A percentile compares a stretch with the other conserved stretches of the same genome.
phyloP scores from a whole-genome alignment of 1,284 basidiomycete species.

The Naganishia cerealis region DNA sequence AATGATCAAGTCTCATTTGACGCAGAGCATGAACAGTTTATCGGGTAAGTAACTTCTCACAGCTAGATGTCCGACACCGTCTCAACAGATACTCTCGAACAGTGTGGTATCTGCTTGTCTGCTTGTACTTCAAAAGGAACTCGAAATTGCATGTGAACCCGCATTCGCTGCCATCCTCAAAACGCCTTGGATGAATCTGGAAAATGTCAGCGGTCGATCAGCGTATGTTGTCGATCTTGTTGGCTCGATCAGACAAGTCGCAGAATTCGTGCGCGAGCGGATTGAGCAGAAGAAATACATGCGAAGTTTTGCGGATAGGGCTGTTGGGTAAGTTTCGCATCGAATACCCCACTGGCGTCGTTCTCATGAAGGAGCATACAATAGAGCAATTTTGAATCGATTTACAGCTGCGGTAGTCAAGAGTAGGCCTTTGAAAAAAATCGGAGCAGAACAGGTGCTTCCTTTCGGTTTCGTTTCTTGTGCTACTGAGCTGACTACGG shows the following conservation, averaged over 20 bases:
- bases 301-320: slow-evolving; percentile 87
- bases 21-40: slow-evolving; percentile 80
- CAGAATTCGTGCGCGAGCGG: slow-evolving; percentile 49
- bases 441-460: slow-evolving; percentile 86
- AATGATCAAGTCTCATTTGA: slow-evolving; percentile 79
- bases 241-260: slow-evolving; percentile 79
- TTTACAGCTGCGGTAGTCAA: slow-evolving; percentile 84
- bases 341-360: not conserved
- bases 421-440: slow-evolving; percentile 81
- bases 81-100: not conserved
- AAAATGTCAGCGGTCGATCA: slow-evolving; percentile 81
- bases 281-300: slow-evolving; percentile 91
- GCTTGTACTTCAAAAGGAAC: slow-evolving; percentile 71
- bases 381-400: slow-evolving; percentile 73
- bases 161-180: slow-evolving; percentile 72
- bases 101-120: slow-evolving; percentile 82
- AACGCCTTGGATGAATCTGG: slow-evolving; percentile 70
- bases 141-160: slow-evolving; percentile 75
- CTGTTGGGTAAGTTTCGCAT: slow-evolving; percentile 65
- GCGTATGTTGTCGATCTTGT: slow-evolving; percentile 75
- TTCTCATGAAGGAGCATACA: not conserved
- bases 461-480: slow-evolving; percentile 20
- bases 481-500: not conserved
- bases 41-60: slow-evolving; percentile 61
- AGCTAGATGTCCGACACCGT: slow-evolving; percentile 6